Conservation (phyloP, 768 basidiomycete species). For the Lactarius vividus region DNA sequence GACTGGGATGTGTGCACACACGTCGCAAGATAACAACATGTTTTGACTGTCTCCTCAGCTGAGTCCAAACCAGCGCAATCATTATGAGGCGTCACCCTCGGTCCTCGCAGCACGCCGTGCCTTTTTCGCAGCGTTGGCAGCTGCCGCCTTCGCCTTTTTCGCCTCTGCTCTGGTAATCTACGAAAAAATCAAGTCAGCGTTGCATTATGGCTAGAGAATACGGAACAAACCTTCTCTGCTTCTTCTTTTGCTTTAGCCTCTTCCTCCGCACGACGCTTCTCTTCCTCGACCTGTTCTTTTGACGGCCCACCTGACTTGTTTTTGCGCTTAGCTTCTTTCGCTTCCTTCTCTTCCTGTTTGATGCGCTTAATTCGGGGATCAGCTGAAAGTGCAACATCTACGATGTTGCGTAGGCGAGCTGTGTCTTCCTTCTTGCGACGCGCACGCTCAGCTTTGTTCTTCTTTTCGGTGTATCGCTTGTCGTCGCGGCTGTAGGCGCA, state of each 20-base stretch:
- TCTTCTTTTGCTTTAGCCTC: conserved; percentile 78
- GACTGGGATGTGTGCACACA: neutral
- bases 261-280: conserved; percentile 64
- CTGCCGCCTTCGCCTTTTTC: conserved; percentile 81
- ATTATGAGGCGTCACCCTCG: conserved; percentile 35
- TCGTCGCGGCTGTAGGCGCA: conserved; percentile 75
- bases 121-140: conserved; percentile 90
- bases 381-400: conserved; percentile 76
- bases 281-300: conserved; percentile 49
- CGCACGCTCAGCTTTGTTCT: conserved; percentile 97
- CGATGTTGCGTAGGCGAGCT: conserved; percentile 79
- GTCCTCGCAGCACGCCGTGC: conserved; percentile 65
- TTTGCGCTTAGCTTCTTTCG: conserved; percentile 88
- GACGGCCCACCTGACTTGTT: conserved; percentile 48
- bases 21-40: neutral
- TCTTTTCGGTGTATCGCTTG: conserved; percentile 98
- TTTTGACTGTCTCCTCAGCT: conserved; percentile 4
- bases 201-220: neutral
- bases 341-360: conserved; percentile 95
- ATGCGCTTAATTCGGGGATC: conserved; percentile 98
- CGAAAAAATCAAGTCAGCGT: neutral
- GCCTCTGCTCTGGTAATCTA: conserved; percentile 65
- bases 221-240: conserved; percentile 67
- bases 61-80: neutral
- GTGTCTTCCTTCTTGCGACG: conserved; percentile 97